A percentile compares a stretch with the other conserved stretches of the same genome.
These are phyloP conservation scores for Vanrija sp. DNA, from an alignment of 1,284 basidiomycete genomes.

Conservation along the genomic window DNA sequence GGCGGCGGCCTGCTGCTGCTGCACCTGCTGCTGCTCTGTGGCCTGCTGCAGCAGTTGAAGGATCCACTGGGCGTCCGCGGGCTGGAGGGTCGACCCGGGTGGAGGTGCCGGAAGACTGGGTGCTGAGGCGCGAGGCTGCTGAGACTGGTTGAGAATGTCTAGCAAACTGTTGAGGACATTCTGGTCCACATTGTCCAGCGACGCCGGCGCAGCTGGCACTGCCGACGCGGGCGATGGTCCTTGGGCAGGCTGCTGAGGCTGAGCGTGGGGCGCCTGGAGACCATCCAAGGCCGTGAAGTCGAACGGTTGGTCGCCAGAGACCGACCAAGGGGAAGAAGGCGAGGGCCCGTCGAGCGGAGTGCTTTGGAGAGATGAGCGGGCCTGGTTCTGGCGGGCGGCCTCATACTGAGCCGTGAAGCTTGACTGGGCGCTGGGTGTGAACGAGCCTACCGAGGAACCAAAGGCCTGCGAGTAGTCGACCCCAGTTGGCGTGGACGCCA, in stretches of 20 bases:
- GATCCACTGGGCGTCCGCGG: too few relatives aligned
- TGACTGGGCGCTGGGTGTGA: slow-evolving; percentile 11
- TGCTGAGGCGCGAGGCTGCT: neutral
- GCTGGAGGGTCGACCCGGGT: too few relatives aligned
- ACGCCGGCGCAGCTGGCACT: neutral
- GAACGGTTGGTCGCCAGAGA: neutral
- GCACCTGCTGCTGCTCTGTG: neutral
- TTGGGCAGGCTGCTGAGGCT: slow-evolving; percentile 2
- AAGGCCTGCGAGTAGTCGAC: slow-evolving; percentile 1
- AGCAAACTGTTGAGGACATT: slow-evolving; percentile 29
- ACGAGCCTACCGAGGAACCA: slow-evolving; percentile 6
- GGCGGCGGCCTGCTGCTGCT: neutral
- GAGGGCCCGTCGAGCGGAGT: slow-evolving; percentile 27
- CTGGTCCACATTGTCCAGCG: slow-evolving; percentile 20
- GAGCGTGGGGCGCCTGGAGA: neutral
- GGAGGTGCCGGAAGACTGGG: too few relatives aligned
- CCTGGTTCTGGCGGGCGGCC: slow-evolving; percentile 8
- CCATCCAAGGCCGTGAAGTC: neutral
- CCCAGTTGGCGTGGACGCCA: slow-evolving; percentile 10
- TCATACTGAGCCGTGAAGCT: slow-evolving; percentile 13
- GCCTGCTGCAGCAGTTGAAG: too few relatives aligned
- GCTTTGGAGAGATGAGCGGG: slow-evolving; percentile 8
- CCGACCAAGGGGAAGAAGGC: slow-evolving; percentile 28
- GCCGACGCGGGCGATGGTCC: neutral
- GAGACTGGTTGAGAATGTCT: slow-evolving; percentile 27